Evolutionary conservation across 768 basidiomycete species (phyloP), one percentile per base, ranked within the genome.

Genomic region (Ramaria rubella): DNA sequence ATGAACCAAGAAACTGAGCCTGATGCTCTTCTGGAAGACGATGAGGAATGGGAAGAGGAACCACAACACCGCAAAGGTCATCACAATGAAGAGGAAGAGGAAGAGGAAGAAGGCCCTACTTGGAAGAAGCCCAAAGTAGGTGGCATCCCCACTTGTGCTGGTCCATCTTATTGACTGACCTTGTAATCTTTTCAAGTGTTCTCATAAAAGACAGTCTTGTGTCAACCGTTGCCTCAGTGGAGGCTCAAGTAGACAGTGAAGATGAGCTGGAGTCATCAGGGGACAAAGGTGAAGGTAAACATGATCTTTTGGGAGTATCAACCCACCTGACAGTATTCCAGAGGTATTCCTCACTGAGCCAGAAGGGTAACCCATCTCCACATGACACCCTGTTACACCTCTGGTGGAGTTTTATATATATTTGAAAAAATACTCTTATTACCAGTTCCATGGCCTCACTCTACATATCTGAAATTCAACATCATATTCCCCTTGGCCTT

Each of bases 201-300:
- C 83, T 58, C 86, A 87, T 68, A 86, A 81, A 70, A 81, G 81
- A 61, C 55, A 60, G 49, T 72, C 73, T 53, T 75, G 77, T 17
- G 78, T 81, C 24, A 88, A 82, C 67, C 85, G 86, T 61, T 99
- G 94, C 85, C 76, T 98, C 62, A 95, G 80, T 94, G 56, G 92
- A 95, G 73, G 94, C 93, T 54, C 92, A 93, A 68, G 94, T 95
- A 19, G 93, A 93, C 62, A 94, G 96, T 29, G 96, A 98, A 19
- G 96, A 97, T 3, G 95, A 96, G 34, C 96, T 96, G 24, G 87
- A 88, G 2, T 93, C 95, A 19, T 91, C 86, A 5, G 89, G 89
- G 3, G 87, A 88, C 19, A 89, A 90, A 53, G 87, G 76, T 1
- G 63, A 62, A 60, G 72, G 72, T 72, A 11, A n/a, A 72, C n/a